Percentiles rank a stretch among this genome's conserved stretches.
phyloP scores from a whole-genome alignment of 2,329 filamentous ascomycete genomes.

The Helminthosporium solani region DNA sequence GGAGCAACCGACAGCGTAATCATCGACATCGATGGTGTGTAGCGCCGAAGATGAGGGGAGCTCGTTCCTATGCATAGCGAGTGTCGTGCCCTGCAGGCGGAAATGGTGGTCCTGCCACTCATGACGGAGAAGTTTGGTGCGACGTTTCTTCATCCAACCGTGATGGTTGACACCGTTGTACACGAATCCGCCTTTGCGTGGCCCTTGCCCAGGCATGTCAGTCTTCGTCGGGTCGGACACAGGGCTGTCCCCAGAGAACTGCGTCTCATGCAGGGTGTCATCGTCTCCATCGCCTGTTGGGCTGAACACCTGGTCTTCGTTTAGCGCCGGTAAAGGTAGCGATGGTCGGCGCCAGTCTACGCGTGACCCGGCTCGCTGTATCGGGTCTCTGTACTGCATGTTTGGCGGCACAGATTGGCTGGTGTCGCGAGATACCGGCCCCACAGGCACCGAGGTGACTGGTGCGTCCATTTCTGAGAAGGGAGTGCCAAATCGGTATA shows the following conservation, averaged over 20 bases:
- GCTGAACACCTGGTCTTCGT: conserved; percentile 60
- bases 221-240: conserved; percentile 35
- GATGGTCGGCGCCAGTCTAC: conserved; percentile 62
- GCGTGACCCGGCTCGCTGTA: conserved; percentile 49
- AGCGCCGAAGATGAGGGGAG: conserved; percentile 62
- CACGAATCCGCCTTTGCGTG: conserved; percentile 39
- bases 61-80: conserved; percentile 66
- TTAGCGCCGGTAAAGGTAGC: conserved; percentile 68
- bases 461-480: conserved; percentile 91
- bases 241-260: conserved; percentile 36
- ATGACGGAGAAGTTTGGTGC: conserved; percentile 82
- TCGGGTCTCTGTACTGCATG: conserved; percentile 71
- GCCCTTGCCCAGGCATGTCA: conserved; percentile 31
- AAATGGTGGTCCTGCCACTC: conserved; percentile 95
- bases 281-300: conserved; percentile 37
- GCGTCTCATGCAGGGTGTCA: conserved; percentile 35
- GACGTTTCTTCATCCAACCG: conserved; percentile 93
- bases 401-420: conserved; percentile 93
- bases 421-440: conserved; percentile 72
- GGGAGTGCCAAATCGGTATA: conserved; percentile 80
- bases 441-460: conserved; percentile 68
- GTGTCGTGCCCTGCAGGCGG: conserved; percentile 64
- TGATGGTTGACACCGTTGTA: conserved; percentile 65
- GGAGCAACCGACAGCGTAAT: conserved; percentile 85
- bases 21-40: conserved; percentile 82